Conservation (phyloP, 768 basidiomycete genomes). For the Pisolithus sp. region DNA sequence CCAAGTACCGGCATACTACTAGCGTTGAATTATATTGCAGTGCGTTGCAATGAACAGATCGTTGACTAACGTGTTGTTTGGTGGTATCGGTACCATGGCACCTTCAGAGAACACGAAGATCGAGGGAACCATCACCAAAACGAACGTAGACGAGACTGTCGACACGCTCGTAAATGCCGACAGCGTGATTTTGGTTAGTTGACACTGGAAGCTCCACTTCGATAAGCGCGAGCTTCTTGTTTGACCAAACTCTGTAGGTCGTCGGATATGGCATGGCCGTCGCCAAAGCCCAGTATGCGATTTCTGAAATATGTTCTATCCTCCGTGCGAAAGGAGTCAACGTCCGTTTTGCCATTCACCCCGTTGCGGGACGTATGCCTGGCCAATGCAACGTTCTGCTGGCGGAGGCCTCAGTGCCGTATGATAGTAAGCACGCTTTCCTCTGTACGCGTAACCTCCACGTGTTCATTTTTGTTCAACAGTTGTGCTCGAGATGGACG, state of each 20-base stretch:
- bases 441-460: not conserved
- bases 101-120: constrained; percentile 62
- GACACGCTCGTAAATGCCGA: constrained; percentile 76
- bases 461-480: constrained; percentile 1
- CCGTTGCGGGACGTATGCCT: constrained; percentile 90
- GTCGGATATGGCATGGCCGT: constrained; percentile 92
- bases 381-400: constrained; percentile 90
- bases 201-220: not conserved
- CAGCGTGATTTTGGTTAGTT: constrained; percentile 67
- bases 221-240: constrained; percentile 4
- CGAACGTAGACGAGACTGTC: constrained; percentile 73
- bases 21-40: constrained; percentile 31
- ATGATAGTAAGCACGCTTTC: constrained; percentile 52
- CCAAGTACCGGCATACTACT: not conserved
- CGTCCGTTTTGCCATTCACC: constrained; percentile 83
- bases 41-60: constrained; percentile 93
- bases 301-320: constrained; percentile 67
- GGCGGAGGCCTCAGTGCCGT: constrained; percentile 86
- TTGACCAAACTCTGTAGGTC: constrained; percentile 35
- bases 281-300: constrained; percentile 81
- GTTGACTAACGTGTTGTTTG: constrained; percentile 78
- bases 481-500: constrained; percentile 93
- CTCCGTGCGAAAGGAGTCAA: constrained; percentile 69
- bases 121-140: constrained; percentile 76
- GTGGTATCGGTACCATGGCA: constrained; percentile 62